These are phyloP conservation scores for Fraxinus latifolia DNA, from an alignment of 305 asterid species.

Conservation along the genomic window DNA sequence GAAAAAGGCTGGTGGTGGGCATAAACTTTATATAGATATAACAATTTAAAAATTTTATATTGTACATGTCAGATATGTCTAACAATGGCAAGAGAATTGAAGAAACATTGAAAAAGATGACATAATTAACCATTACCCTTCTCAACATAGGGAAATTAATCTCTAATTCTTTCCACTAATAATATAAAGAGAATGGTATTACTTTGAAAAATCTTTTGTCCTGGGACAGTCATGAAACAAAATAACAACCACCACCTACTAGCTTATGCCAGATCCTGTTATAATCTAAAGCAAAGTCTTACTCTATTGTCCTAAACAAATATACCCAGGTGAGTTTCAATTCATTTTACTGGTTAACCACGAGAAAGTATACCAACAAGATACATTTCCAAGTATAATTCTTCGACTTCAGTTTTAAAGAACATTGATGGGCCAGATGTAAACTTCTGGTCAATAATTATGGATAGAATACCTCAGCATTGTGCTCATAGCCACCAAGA, in stretches of 20 bases:
- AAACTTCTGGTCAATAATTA: constrained; percentile 33
- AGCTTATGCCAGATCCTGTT: not conserved
- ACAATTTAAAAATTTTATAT: not conserved
- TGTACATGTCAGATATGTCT: not conserved
- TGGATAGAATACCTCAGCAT: constrained; percentile 68
- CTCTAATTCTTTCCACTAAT: not conserved
- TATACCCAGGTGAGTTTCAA: not conserved
- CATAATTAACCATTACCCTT: not conserved
- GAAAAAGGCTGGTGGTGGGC: not conserved
- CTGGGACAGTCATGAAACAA: not conserved
- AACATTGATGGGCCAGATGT: constrained; percentile 18
- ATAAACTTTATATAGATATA: not conserved
- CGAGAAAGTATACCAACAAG: constrained; percentile 3
- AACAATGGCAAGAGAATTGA: not conserved
- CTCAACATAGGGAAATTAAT: not conserved
- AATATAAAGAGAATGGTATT: not conserved
- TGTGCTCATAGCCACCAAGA: constrained; percentile 83
- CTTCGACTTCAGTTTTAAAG: not conserved
- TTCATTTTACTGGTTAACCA: not conserved
- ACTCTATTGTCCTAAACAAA: not conserved
- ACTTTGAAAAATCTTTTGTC: not conserved
- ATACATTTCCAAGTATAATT: constrained; percentile 5
- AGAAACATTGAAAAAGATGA: not conserved
- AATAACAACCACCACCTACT: not conserved
- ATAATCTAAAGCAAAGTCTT: constrained; percentile 1